Base-by-base conservation (phyloP, 805 yeast genomes). In the Candida xiaguanensis region DNA sequence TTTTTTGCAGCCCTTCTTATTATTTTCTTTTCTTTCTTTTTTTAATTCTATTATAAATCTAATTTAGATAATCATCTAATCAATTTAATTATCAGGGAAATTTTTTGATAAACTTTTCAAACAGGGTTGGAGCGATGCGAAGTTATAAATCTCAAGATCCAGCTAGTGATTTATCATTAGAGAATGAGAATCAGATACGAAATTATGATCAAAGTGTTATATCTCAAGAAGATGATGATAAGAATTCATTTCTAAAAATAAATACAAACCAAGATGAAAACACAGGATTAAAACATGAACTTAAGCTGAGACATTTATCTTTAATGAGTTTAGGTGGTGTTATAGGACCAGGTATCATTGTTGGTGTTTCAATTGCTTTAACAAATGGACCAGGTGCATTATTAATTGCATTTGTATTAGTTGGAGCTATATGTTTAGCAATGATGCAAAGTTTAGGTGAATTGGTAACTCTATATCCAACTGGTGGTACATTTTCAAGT, bases 381-480 rank as follows among this genome's bases (percentile, higher is more conserved):
- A 50, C 59, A 6, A 55, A 66, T 26, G 75, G 76, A 32, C 82
- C 82, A 0, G 80, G 71, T 24, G 75, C 78, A 45, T 55, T 77
- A 50, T 52, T 75, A 15, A 60, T 68, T 16, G 78, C 81, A 1
- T 77, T 75, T 51, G 69, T 72, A 2, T 55, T 77, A 29, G 74
- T 76, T 33, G 81, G 80, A 16, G 41, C 77, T 15, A 53, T 76
- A 24, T 81, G 79, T 0, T 60, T 77, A 14, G 57, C 74, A 6
- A 74, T 77, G 75, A 73, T 78, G 74, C 72, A 67, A 42, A 63
- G 72, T 23, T 61, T 78, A 46, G 83, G 82, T 27, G 82, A 78
- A 46, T 49, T 78, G 47, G 74, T 78, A 31, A 72, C 82, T 1
- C 49, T 67, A 11, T 74, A 72, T 39, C 82, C 80, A 31, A 64